phyloP scores from a whole-genome alignment of 352 stramenopile species.

The Pythium pyrilobum region DNA sequence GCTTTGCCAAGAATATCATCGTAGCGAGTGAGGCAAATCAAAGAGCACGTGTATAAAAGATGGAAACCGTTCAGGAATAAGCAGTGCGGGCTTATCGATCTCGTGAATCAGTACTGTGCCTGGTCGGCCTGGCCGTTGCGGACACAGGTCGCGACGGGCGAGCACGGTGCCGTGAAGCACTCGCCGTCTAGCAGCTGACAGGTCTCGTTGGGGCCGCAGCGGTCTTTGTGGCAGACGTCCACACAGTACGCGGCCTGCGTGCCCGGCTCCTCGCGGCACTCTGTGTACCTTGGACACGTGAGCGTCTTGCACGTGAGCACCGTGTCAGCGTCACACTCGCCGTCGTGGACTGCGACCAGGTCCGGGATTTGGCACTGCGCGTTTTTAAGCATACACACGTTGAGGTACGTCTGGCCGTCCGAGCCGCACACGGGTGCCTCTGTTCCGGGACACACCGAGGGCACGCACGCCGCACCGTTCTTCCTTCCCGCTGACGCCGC shows the following conservation, averaged over 20 bases:
- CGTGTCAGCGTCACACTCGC: constrained; percentile 39
- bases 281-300: constrained; percentile 40
- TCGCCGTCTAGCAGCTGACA: constrained; percentile 39
- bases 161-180: constrained; percentile 54
- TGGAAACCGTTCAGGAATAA: too few species aligned
- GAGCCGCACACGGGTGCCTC: constrained; percentile 26
- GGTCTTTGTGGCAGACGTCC: constrained; percentile 44
- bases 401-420: constrained; percentile 32
- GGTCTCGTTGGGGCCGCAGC: constrained; percentile 35
- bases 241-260: constrained; percentile 37
- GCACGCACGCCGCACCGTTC: constrained; percentile 26
- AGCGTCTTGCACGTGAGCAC: constrained; percentile 34
- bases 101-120: background rate
- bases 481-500: background rate
- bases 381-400: constrained; percentile 26
- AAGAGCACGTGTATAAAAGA: too few species aligned
- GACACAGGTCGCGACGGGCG: constrained; percentile 50
- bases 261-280: constrained; percentile 33
- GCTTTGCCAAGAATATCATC: too few species aligned
- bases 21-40: too few species aligned
- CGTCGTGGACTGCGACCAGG: constrained; percentile 35
- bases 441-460: constrained; percentile 30
- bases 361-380: constrained; percentile 21
- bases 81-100: too few species aligned
- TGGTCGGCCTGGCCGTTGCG: constrained; percentile 16